These are phyloP conservation scores for Gossypium herbaceum DNA, from an alignment of 345 rosid genomes.

Conservation along the genomic window DNA sequence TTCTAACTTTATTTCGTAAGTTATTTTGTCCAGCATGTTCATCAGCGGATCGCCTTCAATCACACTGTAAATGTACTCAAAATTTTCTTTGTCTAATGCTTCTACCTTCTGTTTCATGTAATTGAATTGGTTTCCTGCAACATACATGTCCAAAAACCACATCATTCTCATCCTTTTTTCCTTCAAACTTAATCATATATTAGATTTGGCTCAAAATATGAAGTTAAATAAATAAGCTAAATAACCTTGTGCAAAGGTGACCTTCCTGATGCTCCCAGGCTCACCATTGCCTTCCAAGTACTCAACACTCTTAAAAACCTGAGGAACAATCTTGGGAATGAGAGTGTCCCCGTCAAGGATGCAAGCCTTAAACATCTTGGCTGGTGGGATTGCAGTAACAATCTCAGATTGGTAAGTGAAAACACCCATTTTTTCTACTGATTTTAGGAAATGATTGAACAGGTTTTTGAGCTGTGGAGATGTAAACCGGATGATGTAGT, in stretches of 20 bases:
- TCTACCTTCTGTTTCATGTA: no score
- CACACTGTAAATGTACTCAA: no score
- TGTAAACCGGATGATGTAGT: neutral
- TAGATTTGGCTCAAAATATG: neutral
- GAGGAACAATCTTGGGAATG: slow-evolving; percentile 32
- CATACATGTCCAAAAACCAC: no score
- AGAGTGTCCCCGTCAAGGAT: slow-evolving; percentile 29
- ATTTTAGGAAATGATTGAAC: neutral
- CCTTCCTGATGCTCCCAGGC: slow-evolving; percentile 26
- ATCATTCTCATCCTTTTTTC: no score
- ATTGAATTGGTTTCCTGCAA: no score
- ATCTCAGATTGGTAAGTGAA: slow-evolving; percentile 11
- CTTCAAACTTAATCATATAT: neutral
- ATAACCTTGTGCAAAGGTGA: slow-evolving; percentile 8
- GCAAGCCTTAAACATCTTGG: slow-evolving; percentile 21
- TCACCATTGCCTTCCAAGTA: slow-evolving; percentile 36
- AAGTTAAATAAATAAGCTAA: neutral
- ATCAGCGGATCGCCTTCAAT: no score
- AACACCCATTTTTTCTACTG: slow-evolving; percentile 16
- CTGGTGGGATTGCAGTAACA: slow-evolving; percentile 2
- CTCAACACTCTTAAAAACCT: slow-evolving; percentile 20
- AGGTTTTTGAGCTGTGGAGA: neutral
- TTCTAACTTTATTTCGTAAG: slow-evolving; percentile 12
- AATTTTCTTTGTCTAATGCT: no score
- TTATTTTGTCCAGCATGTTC: no score